Base-by-base conservation (phyloP, 495 filamentous ascomycete genomes). In the Glonium stellatum region DNA sequence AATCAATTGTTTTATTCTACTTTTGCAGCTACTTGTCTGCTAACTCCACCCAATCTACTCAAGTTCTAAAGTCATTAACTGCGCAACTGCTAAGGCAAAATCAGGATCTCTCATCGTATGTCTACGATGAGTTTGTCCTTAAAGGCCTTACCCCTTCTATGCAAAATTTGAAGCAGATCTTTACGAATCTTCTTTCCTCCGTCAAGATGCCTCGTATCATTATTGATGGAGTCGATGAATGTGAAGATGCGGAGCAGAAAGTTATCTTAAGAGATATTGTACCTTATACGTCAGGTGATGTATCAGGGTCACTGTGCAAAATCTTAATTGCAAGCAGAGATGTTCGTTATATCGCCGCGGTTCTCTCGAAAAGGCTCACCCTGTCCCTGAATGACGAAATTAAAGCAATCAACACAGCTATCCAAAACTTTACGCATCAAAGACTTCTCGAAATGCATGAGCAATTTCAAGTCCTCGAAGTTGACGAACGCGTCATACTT, bases 221-320 rank as follows among this genome's bases (percentile, higher is more conserved):
- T 10, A 48, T 60, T 9, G 58, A 60, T 55, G 58, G 58, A n/a
- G 1, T 60, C 27, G 58, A 60, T 25, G 58, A 60, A 47, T 48
- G 31, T 21, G 15, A 25, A 18, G n/a, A 55, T 10, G 25, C 23
- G 18, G 27, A 47, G 12, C 58, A 60, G 1, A 19, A 35, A 19
- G 15, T 56, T 11, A 34, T 54, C 18, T 12, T 60, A 22, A 23
- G 18, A 37, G 18, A 56, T 37, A 23, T 39, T 1, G 2, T 56
- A 18, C 13, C 31, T 10, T 44, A 41, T 22, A 9, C 44, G 22
- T 48, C 44, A 8, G 22, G 22, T 48, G 44, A 9, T 18, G 15
- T 22, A 15, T 37, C 19, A 18, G 22, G 19, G 18, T 2, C 6
- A 6, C 18, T 19, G 9, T 42, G 37, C 27, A 39, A 39, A 36